Evolutionary conservation across 129 eudicot genomes (phyloP).

Genomic region (Centrapalus pauciflorus): DNA sequence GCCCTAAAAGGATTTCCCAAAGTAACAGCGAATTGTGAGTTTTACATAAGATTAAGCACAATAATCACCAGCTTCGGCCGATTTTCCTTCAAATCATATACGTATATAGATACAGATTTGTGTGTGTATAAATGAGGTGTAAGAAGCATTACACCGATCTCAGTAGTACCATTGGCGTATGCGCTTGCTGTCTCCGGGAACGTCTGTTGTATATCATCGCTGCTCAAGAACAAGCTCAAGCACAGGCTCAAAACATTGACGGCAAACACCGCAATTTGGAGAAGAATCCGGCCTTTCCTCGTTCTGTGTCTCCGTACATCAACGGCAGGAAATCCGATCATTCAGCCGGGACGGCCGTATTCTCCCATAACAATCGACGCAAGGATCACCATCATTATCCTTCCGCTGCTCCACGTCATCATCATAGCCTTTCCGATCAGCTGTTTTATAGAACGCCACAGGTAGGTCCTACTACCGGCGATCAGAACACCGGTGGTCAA

Average conservation of each 20-base stretch:
- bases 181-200: slow-evolving; percentile 72
- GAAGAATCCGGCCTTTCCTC: slow-evolving; percentile 27
- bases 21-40: background rate
- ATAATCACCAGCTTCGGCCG: background rate
- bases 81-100: background rate
- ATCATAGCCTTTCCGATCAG: slow-evolving; percentile 31
- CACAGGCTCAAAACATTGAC: slow-evolving; percentile 7
- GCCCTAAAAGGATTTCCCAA: background rate
- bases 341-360: slow-evolving; percentile 16
- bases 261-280: slow-evolving; percentile 32
- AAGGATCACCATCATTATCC: slow-evolving; percentile 12
- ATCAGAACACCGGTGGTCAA: background rate
- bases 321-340: slow-evolving; percentile 42
- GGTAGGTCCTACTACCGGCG: slow-evolving; percentile 32
- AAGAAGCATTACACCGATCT: slow-evolving; percentile 59
- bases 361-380: background rate
- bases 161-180: slow-evolving; percentile 64
- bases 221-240: slow-evolving; percentile 39
- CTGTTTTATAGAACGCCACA: slow-evolving; percentile 51
- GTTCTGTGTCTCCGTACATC: slow-evolving; percentile 58
- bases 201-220: slow-evolving; percentile 43
- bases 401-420: slow-evolving; percentile 10
- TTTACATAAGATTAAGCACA: too few relatives aligned
- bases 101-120: slow-evolving; percentile 13
- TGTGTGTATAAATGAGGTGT: slow-evolving; percentile 56